Evolutionary conservation across 2,329 filamentous ascomycete genomes (phyloP), one percentile per base, ranked within the genome.

Genomic region (Triangularia setosa): DNA sequence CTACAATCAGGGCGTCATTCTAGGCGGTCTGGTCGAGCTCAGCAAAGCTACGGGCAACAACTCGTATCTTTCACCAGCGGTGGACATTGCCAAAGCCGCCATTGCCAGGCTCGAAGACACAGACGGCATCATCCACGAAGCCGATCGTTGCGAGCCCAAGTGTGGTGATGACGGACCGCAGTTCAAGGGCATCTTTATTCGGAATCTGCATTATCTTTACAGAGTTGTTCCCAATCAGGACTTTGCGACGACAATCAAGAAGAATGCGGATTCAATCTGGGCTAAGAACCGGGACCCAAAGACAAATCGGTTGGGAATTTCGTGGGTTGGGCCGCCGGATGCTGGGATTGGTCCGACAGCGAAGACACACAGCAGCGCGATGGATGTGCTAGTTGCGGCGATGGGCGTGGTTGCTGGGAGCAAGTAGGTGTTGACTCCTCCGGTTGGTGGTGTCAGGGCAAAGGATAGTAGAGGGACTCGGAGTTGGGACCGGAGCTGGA

Each of bases 121-220:
- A 16, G 67, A 75, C 35, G 80, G 82, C 14, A 78, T 87, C 44
- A 76, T 88, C 1, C 79, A 79, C 64, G 85, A 88, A 64, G 71
- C 72, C 23, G 65, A 66, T 52, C 58, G 58, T 40, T 87, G 85
- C 68, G 85, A 87, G 69, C 79, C 81, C 7, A 72, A 77, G 64
- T 85, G 83, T 60, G 79, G 79, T 24, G 73, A 67, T 11, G 83
- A 87, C 67, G 84, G 80, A 0, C 78, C 80, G 1, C 86, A 89
- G 70, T 92, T 92, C 79, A 92, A 91, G 73, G 89, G 89, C 9
- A 79, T 91, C 24, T 90, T 91, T 68, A 81, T 85, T 63, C 82
- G 89, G 4, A 90, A 90, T 69, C 74, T 91, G 40, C 77, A 79
- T 61, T 81, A 82, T 54, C 73, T 92, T 63, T 79, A 88, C 11